These are phyloP conservation scores for Penicillium sp. DNA, from an alignment of 2,329 filamentous ascomycete genomes.

Conservation along the genomic window DNA sequence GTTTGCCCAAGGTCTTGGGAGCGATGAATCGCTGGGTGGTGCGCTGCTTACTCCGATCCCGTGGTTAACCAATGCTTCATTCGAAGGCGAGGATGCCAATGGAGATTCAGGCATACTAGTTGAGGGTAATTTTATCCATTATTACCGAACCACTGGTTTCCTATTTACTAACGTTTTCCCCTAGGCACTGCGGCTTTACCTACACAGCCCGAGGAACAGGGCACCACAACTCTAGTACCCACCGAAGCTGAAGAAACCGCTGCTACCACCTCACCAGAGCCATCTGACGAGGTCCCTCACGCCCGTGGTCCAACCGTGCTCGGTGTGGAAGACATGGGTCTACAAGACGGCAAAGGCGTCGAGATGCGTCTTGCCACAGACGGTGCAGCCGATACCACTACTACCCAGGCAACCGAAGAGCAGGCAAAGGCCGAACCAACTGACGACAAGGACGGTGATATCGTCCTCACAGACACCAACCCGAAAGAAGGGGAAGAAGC, in stretches of 20 bases:
- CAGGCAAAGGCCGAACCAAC: constrained; percentile 12
- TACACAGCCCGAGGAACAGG: constrained; percentile 5
- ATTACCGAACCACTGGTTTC: neutral
- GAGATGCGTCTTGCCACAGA: constrained; percentile 39
- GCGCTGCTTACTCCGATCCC: constrained; percentile 91
- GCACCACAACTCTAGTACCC: neutral
- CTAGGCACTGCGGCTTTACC: constrained; percentile 7
- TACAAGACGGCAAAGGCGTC: constrained; percentile 59
- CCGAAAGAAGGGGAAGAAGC: constrained; percentile 16
- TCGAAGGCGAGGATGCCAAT: constrained; percentile 26
- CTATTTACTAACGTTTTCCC: constrained; percentile 1
- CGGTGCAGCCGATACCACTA: constrained; percentile 5
- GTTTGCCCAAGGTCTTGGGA: constrained; percentile 58
- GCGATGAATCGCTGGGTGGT: constrained; percentile 85
- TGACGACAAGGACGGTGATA: constrained; percentile 39
- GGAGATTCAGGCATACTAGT: constrained; percentile 21
- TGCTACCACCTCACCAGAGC: constrained; percentile 43
- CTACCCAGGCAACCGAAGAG: constrained; percentile 11
- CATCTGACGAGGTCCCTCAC: constrained; percentile 68
- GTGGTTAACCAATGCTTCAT: constrained; percentile 63
- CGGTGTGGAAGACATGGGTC: constrained; percentile 81
- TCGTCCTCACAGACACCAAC: constrained; percentile 38
- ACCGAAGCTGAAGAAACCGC: constrained; percentile 21
- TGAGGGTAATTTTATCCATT: constrained; percentile 20
- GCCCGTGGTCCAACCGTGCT: constrained; percentile 81